phyloP scores from a whole-genome alignment of 176 grass and related monocot genomes.

The Oryza brachyantha region DNA sequence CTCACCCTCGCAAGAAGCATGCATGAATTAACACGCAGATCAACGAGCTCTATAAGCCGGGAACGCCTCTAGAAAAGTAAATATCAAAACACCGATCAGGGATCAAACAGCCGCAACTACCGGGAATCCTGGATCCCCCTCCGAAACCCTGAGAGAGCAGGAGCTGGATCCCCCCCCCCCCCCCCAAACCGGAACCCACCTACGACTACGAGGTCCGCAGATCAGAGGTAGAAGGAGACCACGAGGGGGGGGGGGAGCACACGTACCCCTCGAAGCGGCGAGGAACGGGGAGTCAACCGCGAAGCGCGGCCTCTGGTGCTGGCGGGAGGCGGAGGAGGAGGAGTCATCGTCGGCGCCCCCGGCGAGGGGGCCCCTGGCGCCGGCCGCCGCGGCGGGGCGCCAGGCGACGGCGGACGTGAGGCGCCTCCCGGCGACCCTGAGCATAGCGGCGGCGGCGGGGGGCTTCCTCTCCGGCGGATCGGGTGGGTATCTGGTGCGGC shows the following conservation, averaged over 20 bases:
- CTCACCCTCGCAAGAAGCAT: neutral
- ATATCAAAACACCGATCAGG: neutral
- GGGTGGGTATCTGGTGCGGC: neutral
- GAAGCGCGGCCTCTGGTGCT: conserved; percentile 14
- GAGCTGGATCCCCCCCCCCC: neutral
- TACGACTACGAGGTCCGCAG: neutral
- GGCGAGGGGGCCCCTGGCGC: conserved; percentile 14
- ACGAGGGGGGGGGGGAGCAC: too few species aligned
- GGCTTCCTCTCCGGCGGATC: conserved; percentile 21
- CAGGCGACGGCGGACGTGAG: conserved; percentile 40
- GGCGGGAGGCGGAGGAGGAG: too few species aligned
- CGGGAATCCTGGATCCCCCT: neutral
- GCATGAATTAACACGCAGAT: neutral
- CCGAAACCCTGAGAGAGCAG: conserved; percentile 18
- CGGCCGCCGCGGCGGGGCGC: conserved; percentile 37
- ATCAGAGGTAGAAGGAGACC: conserved; percentile 8
- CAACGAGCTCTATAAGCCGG: neutral
- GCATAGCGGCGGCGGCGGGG: conserved; percentile 24
- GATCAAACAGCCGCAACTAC: neutral
- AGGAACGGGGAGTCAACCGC: conserved; percentile 28
- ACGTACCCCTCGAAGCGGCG: conserved; percentile 43
- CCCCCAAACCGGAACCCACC: too few species aligned
- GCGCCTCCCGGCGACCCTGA: conserved; percentile 52
- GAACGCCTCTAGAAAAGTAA: neutral
- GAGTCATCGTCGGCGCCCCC: conserved; percentile 20